phyloP scores from a whole-genome alignment of 2,329 filamentous ascomycete genomes.

The Didymella keratinophila region DNA sequence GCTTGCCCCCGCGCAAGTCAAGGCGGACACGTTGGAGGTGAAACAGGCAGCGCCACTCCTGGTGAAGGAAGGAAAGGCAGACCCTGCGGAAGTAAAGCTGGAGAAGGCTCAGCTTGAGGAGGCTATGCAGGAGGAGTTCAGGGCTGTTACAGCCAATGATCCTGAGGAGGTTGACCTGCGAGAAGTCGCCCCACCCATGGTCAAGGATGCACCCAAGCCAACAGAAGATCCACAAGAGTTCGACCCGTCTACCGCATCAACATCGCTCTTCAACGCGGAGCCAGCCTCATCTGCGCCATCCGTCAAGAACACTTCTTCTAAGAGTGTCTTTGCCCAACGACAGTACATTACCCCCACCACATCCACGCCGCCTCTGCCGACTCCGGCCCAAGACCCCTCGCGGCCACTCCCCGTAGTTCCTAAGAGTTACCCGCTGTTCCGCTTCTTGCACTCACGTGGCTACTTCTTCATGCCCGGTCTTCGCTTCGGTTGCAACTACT shows the following conservation, averaged over 20 bases:
- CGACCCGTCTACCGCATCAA: conserved; percentile 6
- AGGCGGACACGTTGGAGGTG: conserved; percentile 3
- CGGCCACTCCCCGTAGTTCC: conserved; percentile 47
- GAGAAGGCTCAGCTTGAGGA: conserved; percentile 9
- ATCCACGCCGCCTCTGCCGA: conserved; percentile 52
- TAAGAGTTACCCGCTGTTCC: conserved; percentile 75
- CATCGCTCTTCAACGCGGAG: conserved; percentile 38
- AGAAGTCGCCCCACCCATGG: conserved; percentile 1
- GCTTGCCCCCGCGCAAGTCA: conserved; percentile 5
- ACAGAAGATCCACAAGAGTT: conserved; percentile 4
- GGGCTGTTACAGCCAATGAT: conserved; percentile 6
- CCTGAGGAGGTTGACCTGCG: conserved; percentile 6
- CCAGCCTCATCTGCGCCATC: conserved; percentile 23
- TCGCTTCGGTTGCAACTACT: conserved; percentile 92
- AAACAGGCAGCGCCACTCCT: conserved; percentile 8
- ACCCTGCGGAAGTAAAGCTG: not conserved
- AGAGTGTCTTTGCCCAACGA: conserved; percentile 32
- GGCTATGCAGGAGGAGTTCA: conserved; percentile 16
- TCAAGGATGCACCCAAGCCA: not conserved
- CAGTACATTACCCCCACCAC: conserved; percentile 56
- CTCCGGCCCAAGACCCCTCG: conserved; percentile 21
- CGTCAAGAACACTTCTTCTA: conserved; percentile 15
- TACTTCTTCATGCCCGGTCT: conserved; percentile 93
- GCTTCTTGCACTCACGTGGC: conserved; percentile 76
- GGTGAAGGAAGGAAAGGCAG: conserved; percentile 5